Base-by-base conservation (phyloP, 2,329 filamentous ascomycete genomes). In the Emmonsia crescens region DNA sequence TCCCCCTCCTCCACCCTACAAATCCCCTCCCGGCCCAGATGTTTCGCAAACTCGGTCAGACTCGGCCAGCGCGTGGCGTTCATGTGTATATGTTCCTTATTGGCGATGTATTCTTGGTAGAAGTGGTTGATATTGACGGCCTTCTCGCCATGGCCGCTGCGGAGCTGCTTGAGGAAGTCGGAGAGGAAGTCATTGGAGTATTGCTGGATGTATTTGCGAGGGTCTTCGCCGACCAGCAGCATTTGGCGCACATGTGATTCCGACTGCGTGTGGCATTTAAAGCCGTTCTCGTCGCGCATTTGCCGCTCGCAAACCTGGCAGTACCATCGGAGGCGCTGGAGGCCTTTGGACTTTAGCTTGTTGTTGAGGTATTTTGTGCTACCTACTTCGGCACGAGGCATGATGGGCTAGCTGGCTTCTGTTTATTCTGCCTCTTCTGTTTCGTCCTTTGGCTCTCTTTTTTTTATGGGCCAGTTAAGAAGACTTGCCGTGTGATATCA, bases 311-410 rank as follows among this genome's bases (percentile, higher is more conserved):
- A 96, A 5, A 88, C 84, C 72, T 89, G 85, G 72, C 92, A 96
- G 78, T 92, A 97, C 89, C 91, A 99, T 73, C 93, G 84, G 60
- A 99, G 80, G 6, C 93, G 83, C 70, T 94, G 88, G 19, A 85
- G 75, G 49, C 79, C 80, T 69, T 78, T 78, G 65, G 85, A 83
- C 77, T 96, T 96, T 79, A 96, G 87, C 77, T 91, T 88, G 78
- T 97, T 97, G 76, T 84, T 85, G 63, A 97, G 83, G 74, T 90
- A 84, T 78, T 96, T 97, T n/a, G 88, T 91, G 61, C 87, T 89
- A 65, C 94, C 94, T 60, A 90, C 86, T 79, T 97, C 94, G 70
- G 94, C 94, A 79, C 89, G 90, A 60, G 88, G 87, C 93, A 97
- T 97, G 59, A 73, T 87, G 78, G 46, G 38, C 55, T 36, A 24